Evolutionary conservation across 768 basidiomycete genomes (phyloP).

Genomic region (Kwoniella mangroviensis): DNA sequence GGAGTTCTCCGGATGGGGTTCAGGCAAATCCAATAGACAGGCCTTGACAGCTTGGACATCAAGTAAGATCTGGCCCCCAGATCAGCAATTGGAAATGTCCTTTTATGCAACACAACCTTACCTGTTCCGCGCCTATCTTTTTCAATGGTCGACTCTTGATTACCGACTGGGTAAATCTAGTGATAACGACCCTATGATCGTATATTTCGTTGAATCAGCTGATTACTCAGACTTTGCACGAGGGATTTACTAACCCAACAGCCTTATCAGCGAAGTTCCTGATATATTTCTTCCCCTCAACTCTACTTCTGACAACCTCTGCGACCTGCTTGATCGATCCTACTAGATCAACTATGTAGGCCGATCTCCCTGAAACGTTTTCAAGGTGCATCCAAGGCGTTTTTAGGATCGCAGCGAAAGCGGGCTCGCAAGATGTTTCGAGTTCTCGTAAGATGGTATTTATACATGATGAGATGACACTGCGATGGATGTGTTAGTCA

Average conservation of each 20-base stretch:
- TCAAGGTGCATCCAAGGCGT: slow-evolving; percentile 77
- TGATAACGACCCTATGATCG: slow-evolving; percentile 70
- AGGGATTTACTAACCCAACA: slow-evolving; percentile 67
- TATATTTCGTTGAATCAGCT: background rate
- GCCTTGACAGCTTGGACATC: slow-evolving; percentile 87
- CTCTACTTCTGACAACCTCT: slow-evolving; percentile 73
- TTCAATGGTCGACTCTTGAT: slow-evolving; percentile 88
- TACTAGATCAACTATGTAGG: slow-evolving; percentile 77
- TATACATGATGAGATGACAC: slow-evolving; percentile 83
- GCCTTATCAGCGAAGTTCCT: slow-evolving; percentile 93
- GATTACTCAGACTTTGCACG: background rate
- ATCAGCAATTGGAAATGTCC: background rate
- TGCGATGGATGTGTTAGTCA: slow-evolving; percentile 51
- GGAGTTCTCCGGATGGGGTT: slow-evolving; percentile 57
- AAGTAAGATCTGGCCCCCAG: slow-evolving; percentile 70
- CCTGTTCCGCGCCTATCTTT: slow-evolving; percentile 95
- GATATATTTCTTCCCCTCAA: slow-evolving; percentile 94
- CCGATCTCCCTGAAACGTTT: slow-evolving; percentile 84
- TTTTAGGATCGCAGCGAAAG: slow-evolving; percentile 75
- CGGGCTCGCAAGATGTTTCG: slow-evolving; percentile 78
- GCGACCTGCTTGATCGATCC: slow-evolving; percentile 75
- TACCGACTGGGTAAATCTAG: slow-evolving; percentile 84
- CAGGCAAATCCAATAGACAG: slow-evolving; percentile 80
- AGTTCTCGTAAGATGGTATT: slow-evolving; percentile 79
- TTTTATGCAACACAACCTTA: slow-evolving; percentile 51